phyloP scores from a whole-genome alignment of 768 basidiomycete species.

The Phaeotremella skinneri region DNA sequence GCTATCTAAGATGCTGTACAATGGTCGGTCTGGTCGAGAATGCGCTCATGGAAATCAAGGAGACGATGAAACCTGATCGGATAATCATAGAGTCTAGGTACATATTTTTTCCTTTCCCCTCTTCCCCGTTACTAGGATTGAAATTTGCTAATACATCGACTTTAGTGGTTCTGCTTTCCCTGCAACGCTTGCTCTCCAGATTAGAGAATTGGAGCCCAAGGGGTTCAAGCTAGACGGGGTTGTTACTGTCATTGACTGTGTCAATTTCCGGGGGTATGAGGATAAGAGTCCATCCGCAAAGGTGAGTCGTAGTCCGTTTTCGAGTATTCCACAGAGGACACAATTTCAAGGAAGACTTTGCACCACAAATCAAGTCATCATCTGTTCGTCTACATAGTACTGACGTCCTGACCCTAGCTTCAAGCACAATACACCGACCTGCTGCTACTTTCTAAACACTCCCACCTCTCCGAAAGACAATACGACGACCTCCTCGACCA shows the following conservation, averaged over 20 bases:
- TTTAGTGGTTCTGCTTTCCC: constrained; percentile 88
- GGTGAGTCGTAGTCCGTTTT: constrained; percentile 60
- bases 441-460: constrained; percentile 91
- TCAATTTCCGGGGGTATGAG: constrained; percentile 89
- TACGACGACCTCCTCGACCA: constrained; percentile 83
- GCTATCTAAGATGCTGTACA: constrained; percentile 71
- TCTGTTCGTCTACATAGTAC: not conserved
- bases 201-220: constrained; percentile 80
- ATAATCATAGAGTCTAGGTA: constrained; percentile 96
- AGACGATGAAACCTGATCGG: constrained; percentile 78
- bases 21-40: constrained; percentile 92
- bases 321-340: too few species aligned
- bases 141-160: not conserved
- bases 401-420: constrained; percentile 34
- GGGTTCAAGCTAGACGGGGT: constrained; percentile 85
- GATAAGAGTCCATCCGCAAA: constrained; percentile 86
- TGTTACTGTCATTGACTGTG: constrained; percentile 71
- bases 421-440: constrained; percentile 88
- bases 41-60: constrained; percentile 78
- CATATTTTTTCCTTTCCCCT: constrained; percentile 38
- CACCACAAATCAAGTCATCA: not conserved
- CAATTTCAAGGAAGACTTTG: too few species aligned
- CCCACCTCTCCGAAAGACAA: constrained; percentile 68
- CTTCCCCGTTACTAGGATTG: not conserved
- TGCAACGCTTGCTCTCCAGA: constrained; percentile 90